Conservation (phyloP, 768 basidiomycete species). For the Leccinum ochraceum region DNA sequence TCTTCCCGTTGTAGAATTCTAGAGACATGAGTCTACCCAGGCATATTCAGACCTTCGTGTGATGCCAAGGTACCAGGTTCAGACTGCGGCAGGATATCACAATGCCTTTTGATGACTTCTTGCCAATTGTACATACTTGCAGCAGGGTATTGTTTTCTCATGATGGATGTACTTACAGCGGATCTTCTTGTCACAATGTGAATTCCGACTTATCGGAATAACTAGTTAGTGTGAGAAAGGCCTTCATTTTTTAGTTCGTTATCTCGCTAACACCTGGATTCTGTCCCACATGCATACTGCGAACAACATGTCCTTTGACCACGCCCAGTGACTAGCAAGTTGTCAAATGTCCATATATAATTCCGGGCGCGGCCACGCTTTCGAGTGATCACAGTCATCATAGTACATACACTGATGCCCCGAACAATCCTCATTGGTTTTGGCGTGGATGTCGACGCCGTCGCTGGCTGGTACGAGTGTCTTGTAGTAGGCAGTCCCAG, state of each 20-base stretch:
- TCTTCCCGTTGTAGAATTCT: background rate
- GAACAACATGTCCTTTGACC: background rate
- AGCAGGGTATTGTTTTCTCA: background rate
- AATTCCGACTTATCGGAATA: background rate
- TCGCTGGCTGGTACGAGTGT: slow-evolving; percentile 61
- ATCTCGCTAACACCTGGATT: background rate
- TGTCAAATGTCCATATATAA: slow-evolving; percentile 4
- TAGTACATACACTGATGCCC: slow-evolving; percentile 39
- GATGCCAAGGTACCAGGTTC: background rate
- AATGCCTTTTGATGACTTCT: background rate
- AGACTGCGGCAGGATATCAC: background rate
- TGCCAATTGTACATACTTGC: background rate
- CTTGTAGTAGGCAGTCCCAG: background rate
- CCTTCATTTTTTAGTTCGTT: background rate
- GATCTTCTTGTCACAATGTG: background rate
- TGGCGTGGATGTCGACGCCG: slow-evolving; percentile 77
- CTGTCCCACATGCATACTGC: background rate
- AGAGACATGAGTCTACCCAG: background rate
- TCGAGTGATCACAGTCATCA: background rate
- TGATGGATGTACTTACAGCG: background rate
- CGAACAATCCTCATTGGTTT: slow-evolving; percentile 59
- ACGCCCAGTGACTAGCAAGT: background rate
- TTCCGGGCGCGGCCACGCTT: background rate
- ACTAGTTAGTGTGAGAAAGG: slow-evolving; percentile 1
- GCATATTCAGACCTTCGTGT: background rate